Evolutionary conservation across 768 basidiomycete species (phyloP).

Genomic region (Collybiopsis confluens): DNA sequence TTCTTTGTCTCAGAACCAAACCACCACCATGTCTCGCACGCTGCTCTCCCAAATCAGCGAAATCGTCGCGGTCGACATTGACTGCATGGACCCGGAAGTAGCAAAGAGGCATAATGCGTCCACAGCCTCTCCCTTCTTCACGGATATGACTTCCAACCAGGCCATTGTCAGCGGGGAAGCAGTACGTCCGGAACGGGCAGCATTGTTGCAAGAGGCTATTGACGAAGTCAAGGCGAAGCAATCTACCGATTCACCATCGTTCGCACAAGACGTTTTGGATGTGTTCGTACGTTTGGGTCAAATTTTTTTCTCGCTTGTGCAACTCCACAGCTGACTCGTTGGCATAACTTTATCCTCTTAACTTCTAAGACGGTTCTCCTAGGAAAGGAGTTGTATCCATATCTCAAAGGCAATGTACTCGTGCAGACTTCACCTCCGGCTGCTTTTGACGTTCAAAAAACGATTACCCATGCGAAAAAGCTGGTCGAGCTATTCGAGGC

Average conservation of each 20-base stretch:
- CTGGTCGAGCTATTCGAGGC: constrained; percentile 37
- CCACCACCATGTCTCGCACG: constrained; percentile 9
- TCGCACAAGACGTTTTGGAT: constrained; percentile 32
- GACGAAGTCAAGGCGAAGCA: constrained; percentile 19
- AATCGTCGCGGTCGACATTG: constrained; percentile 37
- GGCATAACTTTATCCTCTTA: neutral
- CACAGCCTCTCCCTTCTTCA: constrained; percentile 23
- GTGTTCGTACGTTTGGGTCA: constrained; percentile 26
- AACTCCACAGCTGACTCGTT: neutral
- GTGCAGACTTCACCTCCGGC: constrained; percentile 39
- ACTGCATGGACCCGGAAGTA: constrained; percentile 43
- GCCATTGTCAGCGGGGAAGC: constrained; percentile 37
- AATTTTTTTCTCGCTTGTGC: neutral
- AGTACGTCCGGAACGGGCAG: constrained; percentile 23
- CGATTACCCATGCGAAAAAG: constrained; percentile 37
- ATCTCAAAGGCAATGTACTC: constrained; percentile 38
- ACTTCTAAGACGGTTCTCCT: constrained; percentile 35
- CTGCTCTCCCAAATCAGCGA: constrained; percentile 36
- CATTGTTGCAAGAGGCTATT: constrained; percentile 29
- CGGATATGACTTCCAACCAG: constrained; percentile 50
- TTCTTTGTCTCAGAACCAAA: no score
- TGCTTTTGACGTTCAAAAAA: constrained; percentile 37
- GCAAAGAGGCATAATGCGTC: constrained; percentile 27
- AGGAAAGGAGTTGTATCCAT: constrained; percentile 38
- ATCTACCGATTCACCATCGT: constrained; percentile 15